A percentile compares a stretch with the other conserved stretches of the same genome.
Conservation (phyloP, 495 filamentous ascomycete genomes). For the Xylaria scruposa region DNA sequence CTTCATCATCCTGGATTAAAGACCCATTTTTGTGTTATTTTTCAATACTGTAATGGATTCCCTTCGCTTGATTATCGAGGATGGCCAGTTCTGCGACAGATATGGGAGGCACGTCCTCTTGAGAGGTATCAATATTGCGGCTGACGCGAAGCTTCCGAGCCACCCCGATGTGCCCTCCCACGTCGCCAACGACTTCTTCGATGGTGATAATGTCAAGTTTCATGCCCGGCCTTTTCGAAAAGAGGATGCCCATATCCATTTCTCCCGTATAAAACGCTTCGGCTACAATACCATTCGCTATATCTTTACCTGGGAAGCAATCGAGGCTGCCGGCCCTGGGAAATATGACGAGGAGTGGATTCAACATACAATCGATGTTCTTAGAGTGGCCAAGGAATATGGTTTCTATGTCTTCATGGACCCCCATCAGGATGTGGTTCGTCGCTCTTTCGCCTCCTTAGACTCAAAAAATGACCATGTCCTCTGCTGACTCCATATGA, state of each 20-base stretch:
- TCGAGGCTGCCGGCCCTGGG: conserved; percentile 91
- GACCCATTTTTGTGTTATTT: neutral
- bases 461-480: neutral
- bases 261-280: conserved; percentile 82
- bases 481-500: conserved; percentile 31
- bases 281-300: conserved; percentile 97
- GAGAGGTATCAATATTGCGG: conserved; percentile 70
- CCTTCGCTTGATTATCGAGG: conserved; percentile 76
- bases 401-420: conserved; percentile 98
- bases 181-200: conserved; percentile 80
- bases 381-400: conserved; percentile 85
- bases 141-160: conserved; percentile 72
- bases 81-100: conserved; percentile 73
- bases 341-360: conserved; percentile 96
- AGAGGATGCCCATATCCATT: conserved; percentile 84
- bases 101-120: conserved; percentile 63
- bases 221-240: conserved; percentile 81
- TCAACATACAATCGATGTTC: conserved; percentile 81
- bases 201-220: conserved; percentile 91
- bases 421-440: conserved; percentile 92
- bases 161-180: conserved; percentile 82
- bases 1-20: neutral
- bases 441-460: conserved; percentile 39
- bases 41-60: conserved; percentile 48
- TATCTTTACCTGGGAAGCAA: conserved; percentile 98